Percentiles rank a stretch among this genome's conserved stretches.
phyloP scores from a whole-genome alignment of 768 basidiomycete species.

The Tylopilus rubrobrunneus region DNA sequence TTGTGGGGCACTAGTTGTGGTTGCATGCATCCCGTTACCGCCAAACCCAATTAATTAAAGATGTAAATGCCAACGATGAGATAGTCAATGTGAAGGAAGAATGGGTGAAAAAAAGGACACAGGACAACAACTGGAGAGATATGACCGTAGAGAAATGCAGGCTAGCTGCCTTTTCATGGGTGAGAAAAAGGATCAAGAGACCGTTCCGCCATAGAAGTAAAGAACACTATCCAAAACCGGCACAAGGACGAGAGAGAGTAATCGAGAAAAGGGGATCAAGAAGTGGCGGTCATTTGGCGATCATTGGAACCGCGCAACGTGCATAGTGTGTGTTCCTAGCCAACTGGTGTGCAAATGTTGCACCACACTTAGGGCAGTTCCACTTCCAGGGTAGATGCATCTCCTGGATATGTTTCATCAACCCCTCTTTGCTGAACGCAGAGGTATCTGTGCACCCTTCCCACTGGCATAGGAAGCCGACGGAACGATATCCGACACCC shows the following conservation, averaged over 20 bases:
- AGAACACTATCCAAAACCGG: neutral
- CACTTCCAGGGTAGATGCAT: slow-evolving; percentile 24
- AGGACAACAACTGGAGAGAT: neutral
- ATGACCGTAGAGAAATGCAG: neutral
- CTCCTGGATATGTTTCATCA: slow-evolving; percentile 27
- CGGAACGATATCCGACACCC: neutral
- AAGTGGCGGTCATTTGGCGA: neutral
- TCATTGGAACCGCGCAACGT: slow-evolving; percentile 4
- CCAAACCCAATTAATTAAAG: slow-evolving; percentile 5
- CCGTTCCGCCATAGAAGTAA: neutral
- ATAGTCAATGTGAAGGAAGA: neutral
- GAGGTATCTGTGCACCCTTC: slow-evolving; percentile 21
- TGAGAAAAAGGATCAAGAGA: neutral
- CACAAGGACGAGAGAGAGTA: neutral
- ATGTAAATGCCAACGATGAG: neutral
- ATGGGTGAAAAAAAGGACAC: neutral
- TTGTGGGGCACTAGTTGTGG: neutral
- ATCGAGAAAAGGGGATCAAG: neutral
- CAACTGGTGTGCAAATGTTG: slow-evolving; percentile 10
- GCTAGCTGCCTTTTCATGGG: slow-evolving; percentile 6
- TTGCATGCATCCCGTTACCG: neutral
- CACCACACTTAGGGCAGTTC: slow-evolving; percentile 22
- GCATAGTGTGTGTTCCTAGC: slow-evolving; percentile 19
- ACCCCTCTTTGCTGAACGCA: slow-evolving; percentile 14
- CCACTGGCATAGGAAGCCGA: slow-evolving; percentile 21